Evolutionary conservation across 805 yeast genomes (phyloP).

Genomic region (Yarrowia alimentaria): DNA sequence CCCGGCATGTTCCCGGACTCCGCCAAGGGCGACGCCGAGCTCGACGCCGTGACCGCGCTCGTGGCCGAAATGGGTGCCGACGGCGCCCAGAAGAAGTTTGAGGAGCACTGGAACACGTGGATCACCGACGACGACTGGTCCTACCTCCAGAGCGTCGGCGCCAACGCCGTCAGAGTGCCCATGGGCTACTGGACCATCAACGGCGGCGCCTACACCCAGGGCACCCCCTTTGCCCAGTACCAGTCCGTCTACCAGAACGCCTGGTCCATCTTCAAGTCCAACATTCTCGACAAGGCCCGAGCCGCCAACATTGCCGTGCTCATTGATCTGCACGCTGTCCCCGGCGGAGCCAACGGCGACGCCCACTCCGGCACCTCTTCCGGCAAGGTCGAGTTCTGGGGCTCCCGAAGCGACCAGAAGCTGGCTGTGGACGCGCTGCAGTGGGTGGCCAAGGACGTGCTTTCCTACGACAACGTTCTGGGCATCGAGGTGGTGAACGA

Average conservation of each 20-base stretch:
- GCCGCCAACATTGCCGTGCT: conserved; percentile 65
- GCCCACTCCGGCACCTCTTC: conserved; percentile 77
- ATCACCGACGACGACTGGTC: conserved; percentile 73
- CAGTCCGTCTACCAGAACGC: conserved; percentile 55
- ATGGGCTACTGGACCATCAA: conserved; percentile 88
- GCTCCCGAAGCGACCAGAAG: conserved; percentile 38
- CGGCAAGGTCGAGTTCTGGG: conserved; percentile 66
- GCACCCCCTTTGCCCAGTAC: conserved; percentile 61
- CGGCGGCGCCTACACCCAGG: conserved; percentile 56
- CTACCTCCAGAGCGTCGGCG: conserved; percentile 64
- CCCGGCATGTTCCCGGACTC: conserved; percentile 52
- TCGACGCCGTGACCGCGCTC: conserved; percentile 61
- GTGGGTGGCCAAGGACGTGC: conserved; percentile 62
- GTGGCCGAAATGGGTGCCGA: conserved; percentile 53
- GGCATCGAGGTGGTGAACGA: conserved; percentile 89
- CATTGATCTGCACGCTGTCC: conserved; percentile 84
- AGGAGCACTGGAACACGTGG: conserved; percentile 64
- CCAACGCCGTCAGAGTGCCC: conserved; percentile 82
- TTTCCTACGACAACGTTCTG: conserved; percentile 60
- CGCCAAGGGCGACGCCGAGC: conserved; percentile 57
- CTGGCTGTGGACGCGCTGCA: conserved; percentile 52
- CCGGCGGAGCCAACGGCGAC: conserved; percentile 87
- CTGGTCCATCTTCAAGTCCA: conserved; percentile 60
- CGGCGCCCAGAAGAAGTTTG: conserved; percentile 51
- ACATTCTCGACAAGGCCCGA: conserved; percentile 59